Conservation (phyloP, 2,329 filamentous ascomycete species). For the Myriosclerotinia curreyana region DNA sequence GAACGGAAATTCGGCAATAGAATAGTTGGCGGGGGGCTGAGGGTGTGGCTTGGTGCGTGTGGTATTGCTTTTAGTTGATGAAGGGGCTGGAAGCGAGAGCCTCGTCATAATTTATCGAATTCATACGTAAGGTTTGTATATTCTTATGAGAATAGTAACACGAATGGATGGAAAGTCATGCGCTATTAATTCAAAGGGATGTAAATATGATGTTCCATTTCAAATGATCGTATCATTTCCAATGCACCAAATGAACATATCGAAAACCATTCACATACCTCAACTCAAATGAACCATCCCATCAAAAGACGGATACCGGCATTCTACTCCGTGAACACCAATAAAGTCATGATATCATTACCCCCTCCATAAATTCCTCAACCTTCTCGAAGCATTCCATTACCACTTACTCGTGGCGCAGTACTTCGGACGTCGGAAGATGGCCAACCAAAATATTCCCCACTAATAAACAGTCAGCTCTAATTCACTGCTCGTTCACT, state of each 20-base stretch:
- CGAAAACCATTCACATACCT: too few species aligned
- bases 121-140: background rate
- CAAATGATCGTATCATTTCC: too few species aligned
- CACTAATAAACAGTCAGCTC: background rate
- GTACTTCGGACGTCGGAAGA: background rate
- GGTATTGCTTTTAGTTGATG: background rate
- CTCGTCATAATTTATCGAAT: background rate
- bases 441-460: background rate
- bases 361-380: background rate
- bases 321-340: background rate
- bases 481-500: slow-evolving; percentile 14
- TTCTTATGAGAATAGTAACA: too few species aligned
- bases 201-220: too few species aligned
- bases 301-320: background rate
- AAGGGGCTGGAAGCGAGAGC: slow-evolving; percentile 11
- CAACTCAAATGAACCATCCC: background rate
- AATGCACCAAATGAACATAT: too few species aligned
- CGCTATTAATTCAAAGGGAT: too few species aligned
- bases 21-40: slow-evolving; percentile 6
- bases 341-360: background rate
- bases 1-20: slow-evolving; percentile 11
- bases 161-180: too few species aligned
- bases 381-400: slow-evolving; percentile 12
- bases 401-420: slow-evolving; percentile 9
- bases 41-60: slow-evolving; percentile 2